Base-by-base conservation (phyloP, 805 yeast genomes). In the Teunomyces aglyptinius region DNA sequence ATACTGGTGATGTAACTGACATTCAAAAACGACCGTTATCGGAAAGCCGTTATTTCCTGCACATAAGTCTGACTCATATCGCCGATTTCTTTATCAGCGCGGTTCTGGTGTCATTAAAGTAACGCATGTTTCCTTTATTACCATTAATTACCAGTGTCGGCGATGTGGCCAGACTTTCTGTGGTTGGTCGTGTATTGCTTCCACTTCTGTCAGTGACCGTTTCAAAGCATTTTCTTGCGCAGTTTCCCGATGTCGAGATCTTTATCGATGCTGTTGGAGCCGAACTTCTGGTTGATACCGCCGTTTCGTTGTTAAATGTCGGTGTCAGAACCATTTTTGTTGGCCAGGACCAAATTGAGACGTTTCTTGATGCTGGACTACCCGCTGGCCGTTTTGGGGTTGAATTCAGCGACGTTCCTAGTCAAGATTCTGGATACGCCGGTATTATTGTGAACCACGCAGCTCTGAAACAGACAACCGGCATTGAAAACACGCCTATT, bases 301-400 rank as follows among this genome's bases (percentile, higher is more conserved):
- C 59, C 16, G 46, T 59, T 33, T 76, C 70, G 6, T 59, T 85
- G 32, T 71, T 87, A 47, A 86, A 87, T 57, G 71, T 70, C 43
- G 94, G 94, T 39, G 78, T 83, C 11, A 58, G 65, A 20, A 68
- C 72, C 15, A 56, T 85, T 3, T 67, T 81, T 46, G 73, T 77
- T 22, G 42, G 63, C 3, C 56, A 50, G 6, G 42, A 53, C 3
- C 60, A 58, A 28, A 71, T 64, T 1, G 55, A 57, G 0, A 66
- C 58, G 31, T 59, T 77, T 18, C 54, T 68, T 12, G 67, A 58
- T 1, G 64, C 75, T 13, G 86, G 84, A 13, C 76, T 85, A 33
- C 85, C 88, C 33, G 58, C 63, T 8, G 57, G 64, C 5, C 69
- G 87, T 52, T 58, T 82, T 43, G 67, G 71, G 4, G 58, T 73